phyloP scores from a whole-genome alignment of 768 basidiomycete genomes.

The Clathrus columnatus region DNA sequence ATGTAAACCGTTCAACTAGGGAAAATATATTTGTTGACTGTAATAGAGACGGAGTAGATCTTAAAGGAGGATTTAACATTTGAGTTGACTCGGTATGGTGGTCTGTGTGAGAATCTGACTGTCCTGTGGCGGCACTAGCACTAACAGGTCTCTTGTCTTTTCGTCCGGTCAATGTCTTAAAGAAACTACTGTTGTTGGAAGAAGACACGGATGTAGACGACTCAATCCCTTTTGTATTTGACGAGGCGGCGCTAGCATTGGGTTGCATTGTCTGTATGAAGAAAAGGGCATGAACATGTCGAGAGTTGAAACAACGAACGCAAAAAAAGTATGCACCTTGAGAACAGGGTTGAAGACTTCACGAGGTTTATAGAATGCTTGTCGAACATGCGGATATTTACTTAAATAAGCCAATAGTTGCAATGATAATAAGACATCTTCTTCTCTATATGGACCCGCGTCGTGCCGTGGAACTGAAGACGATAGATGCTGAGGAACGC shows the following conservation, averaged over 20 bases:
- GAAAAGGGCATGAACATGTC: background rate
- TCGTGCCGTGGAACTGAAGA: slow-evolving; percentile 16
- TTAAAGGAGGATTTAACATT: slow-evolving; percentile 11
- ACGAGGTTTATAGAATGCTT: slow-evolving; percentile 88
- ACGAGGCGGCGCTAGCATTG: background rate
- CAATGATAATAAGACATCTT: slow-evolving; percentile 83
- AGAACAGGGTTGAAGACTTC: slow-evolving; percentile 73
- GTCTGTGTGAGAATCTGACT: slow-evolving; percentile 18
- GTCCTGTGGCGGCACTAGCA: slow-evolving; percentile 15
- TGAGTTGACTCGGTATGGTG: background rate
- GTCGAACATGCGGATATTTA: slow-evolving; percentile 95
- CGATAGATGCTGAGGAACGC: background rate
- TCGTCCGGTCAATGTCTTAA: slow-evolving; percentile 1
- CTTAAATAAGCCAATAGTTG: slow-evolving; percentile 94
- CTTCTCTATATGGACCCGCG: slow-evolving; percentile 77
- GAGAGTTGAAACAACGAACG: background rate
- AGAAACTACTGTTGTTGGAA: background rate
- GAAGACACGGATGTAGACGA: background rate
- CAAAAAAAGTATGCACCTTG: background rate
- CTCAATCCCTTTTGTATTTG: background rate
- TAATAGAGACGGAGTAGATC: slow-evolving; percentile 19
- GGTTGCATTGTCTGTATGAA: background rate
- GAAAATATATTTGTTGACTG: slow-evolving; percentile 90
- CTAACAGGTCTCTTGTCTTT: slow-evolving; percentile 17
- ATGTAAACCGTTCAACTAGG: slow-evolving; percentile 93